phyloP scores from a whole-genome alignment of 2,329 filamentous ascomycete species.

The Fonsecaea nubica region DNA sequence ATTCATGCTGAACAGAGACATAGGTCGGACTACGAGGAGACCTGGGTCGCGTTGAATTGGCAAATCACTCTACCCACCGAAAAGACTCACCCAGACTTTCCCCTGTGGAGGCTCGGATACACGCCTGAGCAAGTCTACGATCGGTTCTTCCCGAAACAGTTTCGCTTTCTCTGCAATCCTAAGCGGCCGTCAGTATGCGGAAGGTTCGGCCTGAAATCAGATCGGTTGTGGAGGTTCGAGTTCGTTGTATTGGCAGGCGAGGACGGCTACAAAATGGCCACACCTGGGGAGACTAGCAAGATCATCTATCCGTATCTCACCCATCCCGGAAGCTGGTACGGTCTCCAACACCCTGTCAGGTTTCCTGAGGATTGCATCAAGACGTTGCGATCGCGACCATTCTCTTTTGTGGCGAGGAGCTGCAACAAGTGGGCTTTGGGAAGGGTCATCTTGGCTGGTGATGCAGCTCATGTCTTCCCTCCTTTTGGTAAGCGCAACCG shows the following conservation, averaged over 20 bases:
- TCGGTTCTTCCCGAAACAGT: conserved; percentile 43
- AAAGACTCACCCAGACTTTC: conserved; percentile 42
- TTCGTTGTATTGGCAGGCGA: conserved; percentile 47
- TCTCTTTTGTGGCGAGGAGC: conserved; percentile 39
- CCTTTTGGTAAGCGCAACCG: conserved; percentile 37
- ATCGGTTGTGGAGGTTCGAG: conserved; percentile 46
- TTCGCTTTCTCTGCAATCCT: conserved; percentile 43
- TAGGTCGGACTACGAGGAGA: conserved; percentile 42
- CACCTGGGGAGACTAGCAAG: conserved; percentile 34
- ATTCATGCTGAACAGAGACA: conserved; percentile 3
- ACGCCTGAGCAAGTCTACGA: conserved; percentile 43
- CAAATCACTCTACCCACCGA: conserved; percentile 41
- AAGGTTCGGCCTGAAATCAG: conserved; percentile 41
- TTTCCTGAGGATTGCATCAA: conserved; percentile 42
- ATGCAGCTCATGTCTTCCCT: conserved; percentile 44
- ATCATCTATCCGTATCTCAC: conserved; percentile 43
- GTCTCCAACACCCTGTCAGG: conserved; percentile 30
- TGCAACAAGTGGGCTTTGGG: conserved; percentile 41
- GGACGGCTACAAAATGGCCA: conserved; percentile 43
- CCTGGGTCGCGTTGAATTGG: conserved; percentile 44
- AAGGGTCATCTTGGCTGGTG: conserved; percentile 39
- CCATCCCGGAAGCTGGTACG: conserved; percentile 41
- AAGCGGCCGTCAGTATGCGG: conserved; percentile 41
- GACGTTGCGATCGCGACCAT: conserved; percentile 40
- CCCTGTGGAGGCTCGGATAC: conserved; percentile 43